A percentile compares a stretch with the other conserved stretches of the same genome.
phyloP scores from a whole-genome alignment of 2,329 filamentous ascomycete genomes.

The Fusarium liriodendri region DNA sequence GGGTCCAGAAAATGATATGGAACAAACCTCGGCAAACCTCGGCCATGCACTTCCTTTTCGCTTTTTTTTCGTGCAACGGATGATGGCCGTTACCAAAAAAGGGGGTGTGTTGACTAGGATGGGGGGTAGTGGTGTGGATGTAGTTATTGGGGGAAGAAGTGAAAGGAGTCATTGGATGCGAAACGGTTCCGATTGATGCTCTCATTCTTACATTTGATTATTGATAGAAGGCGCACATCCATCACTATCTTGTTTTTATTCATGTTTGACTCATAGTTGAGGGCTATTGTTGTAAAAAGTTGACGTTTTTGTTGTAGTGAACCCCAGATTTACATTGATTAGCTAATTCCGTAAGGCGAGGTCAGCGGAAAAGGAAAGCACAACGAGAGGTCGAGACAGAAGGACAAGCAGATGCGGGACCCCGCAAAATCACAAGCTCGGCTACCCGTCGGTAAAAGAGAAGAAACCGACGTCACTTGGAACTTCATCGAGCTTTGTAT shows the following conservation, averaged over 20 bases:
- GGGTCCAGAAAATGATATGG: conserved; percentile 1
- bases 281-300: neutral
- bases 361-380: conserved; percentile 4
- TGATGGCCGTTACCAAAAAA: conserved; percentile 14
- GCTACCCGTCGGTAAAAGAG: conserved; percentile 60
- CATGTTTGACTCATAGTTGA: neutral
- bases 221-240: neutral
- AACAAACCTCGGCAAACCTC: conserved; percentile 36
- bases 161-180: conserved; percentile 9
- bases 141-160: conserved; percentile 16
- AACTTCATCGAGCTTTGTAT: conserved; percentile 18
- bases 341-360: conserved; percentile 9
- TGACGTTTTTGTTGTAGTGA: neutral
- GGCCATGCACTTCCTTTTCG: conserved; percentile 27
- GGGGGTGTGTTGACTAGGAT: neutral
- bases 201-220: neutral
- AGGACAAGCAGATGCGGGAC: conserved; percentile 34
- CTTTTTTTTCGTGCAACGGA: conserved; percentile 12
- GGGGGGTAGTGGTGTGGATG: neutral
- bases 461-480: conserved; percentile 40
- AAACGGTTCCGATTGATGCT: neutral
- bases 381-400: neutral
- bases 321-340: conserved; percentile 13
- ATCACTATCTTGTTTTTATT: neutral
- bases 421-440: conserved; percentile 71